phyloP scores from a whole-genome alignment of 2,329 filamentous ascomycete genomes.

The Diaporthe sp. region DNA sequence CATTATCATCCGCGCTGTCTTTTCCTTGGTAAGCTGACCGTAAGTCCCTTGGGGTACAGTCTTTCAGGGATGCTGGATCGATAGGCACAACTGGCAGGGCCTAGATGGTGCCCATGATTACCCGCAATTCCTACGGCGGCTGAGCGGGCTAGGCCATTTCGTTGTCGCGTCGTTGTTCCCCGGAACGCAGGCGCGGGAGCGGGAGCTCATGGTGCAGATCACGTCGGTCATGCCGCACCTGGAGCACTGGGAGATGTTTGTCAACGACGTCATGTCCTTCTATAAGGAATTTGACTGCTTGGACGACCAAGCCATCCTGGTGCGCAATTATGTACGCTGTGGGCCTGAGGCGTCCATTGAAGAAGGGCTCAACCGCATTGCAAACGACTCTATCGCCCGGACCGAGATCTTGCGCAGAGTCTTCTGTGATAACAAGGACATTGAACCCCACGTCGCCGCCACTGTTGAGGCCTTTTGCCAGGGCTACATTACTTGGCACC shows the following conservation, averaged over 20 bases:
- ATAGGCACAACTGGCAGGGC: not conserved
- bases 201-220: not conserved
- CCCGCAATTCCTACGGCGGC: not conserved
- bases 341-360: not conserved
- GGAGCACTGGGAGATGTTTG: not conserved
- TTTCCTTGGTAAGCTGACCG: not conserved
- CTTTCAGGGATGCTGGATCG: constrained; percentile 11
- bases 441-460: not conserved
- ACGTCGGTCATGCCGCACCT: constrained; percentile 2
- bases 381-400: not conserved
- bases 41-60: not conserved
- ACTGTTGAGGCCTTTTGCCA: constrained; percentile 3
- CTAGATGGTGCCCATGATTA: not conserved
- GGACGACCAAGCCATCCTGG: not conserved
- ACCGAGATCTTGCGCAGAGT: not conserved
- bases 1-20: not conserved
- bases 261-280: not conserved
- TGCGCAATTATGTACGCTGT: not conserved
- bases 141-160: not conserved
- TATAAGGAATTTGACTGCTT: not conserved
- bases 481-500: constrained; percentile 10
- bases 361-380: not conserved
- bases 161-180: not conserved
- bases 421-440: not conserved
- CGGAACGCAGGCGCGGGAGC: not conserved